Evolutionary conservation across 257 asterid species (phyloP), one percentile per base, ranked within the genome.

Genomic region (Solanum chaucha): DNA sequence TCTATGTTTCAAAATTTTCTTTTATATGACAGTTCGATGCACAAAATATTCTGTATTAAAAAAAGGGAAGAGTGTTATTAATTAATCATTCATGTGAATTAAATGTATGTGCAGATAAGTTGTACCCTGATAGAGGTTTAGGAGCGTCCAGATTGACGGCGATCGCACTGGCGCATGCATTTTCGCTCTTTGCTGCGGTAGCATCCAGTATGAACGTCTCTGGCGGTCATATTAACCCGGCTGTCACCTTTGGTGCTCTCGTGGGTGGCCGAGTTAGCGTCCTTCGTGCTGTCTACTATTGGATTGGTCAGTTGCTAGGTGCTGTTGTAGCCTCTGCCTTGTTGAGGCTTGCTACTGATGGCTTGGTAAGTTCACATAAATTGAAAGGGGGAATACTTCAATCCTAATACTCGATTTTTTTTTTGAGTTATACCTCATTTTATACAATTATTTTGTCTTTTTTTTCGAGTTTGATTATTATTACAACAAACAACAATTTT

Each of bases 261-360:
- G 98, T 97, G 1, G 96, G 98, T 6, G 99, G 98, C 4, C 83
- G 99, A 67, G 90, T 97, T 74, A 92, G 98, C 26, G 10, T 97
- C 7, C 90, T 97, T 3, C 96, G 98, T 6, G 98, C 99, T 0
- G 4, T 96, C 13, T 96, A 91, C 92, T 97, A 97, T 88, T 97
- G 99, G 99, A 70, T 92, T 55, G 99, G 98, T 26, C 99, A 97
- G 94, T 93, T 97, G n/a, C 55, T 97, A 81, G 99, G 98, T 9
- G 94, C 99, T 0, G 92, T 97, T 0, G 78, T 97, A 0, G 98
- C 99, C n/a, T 90, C 98, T 44, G 92, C 92, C 38, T 88, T 95
- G 46, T 81, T 97, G 51, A 91, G 98, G 90, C 90, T 95, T 7
- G 70, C 97, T 1, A 96, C 99, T 0, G 90, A 91, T 80, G 99